A percentile compares a stretch with the other conserved stretches of the same genome.
phyloP scores from a whole-genome alignment of 495 filamentous ascomycete species.

The Sordaria brevicollis region DNA sequence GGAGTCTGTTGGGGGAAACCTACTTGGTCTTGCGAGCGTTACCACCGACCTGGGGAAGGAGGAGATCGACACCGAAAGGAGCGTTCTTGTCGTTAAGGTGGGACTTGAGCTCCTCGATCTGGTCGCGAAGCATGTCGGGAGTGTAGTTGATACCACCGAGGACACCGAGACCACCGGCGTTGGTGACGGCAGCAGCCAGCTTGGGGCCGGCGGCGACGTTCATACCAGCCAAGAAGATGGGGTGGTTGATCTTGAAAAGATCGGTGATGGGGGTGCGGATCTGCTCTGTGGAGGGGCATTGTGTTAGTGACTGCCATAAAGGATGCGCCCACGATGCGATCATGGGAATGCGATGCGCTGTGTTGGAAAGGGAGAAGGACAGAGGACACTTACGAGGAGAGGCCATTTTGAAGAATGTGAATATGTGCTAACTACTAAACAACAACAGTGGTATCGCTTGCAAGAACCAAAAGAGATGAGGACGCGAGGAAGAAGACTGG shows the following conservation, averaged over 20 bases:
- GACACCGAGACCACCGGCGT: slow-evolving; percentile 92
- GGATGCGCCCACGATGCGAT: slow-evolving; percentile 2
- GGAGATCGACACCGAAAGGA: slow-evolving; percentile 94
- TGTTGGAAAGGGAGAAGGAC: neutral
- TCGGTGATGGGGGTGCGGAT: slow-evolving; percentile 85
- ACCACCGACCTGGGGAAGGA: slow-evolving; percentile 90
- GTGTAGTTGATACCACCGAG: slow-evolving; percentile 96
- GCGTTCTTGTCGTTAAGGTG: slow-evolving; percentile 87
- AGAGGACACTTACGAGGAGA: slow-evolving; percentile 59
- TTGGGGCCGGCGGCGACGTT: slow-evolving; percentile 97
- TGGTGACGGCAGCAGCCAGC: slow-evolving; percentile 93
- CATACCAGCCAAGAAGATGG: slow-evolving; percentile 93
- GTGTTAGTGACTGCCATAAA: slow-evolving; percentile 9
- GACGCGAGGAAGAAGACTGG: neutral
- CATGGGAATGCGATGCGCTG: neutral
- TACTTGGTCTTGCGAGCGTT: slow-evolving; percentile 92
- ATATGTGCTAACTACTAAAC: neutral
- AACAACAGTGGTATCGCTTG: slow-evolving; percentile 11
- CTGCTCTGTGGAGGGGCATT: slow-evolving; percentile 46
- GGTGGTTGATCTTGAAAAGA: slow-evolving; percentile 95
- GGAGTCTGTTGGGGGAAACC: slow-evolving; percentile 10
- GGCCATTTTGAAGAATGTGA: slow-evolving; percentile 50
- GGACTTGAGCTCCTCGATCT: slow-evolving; percentile 88
- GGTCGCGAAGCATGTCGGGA: slow-evolving; percentile 90
- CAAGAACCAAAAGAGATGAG: slow-evolving; percentile 5